These are phyloP conservation scores for Aspergillus terreus DNA, from an alignment of 2,329 filamentous ascomycete species.

Conservation along the genomic window DNA sequence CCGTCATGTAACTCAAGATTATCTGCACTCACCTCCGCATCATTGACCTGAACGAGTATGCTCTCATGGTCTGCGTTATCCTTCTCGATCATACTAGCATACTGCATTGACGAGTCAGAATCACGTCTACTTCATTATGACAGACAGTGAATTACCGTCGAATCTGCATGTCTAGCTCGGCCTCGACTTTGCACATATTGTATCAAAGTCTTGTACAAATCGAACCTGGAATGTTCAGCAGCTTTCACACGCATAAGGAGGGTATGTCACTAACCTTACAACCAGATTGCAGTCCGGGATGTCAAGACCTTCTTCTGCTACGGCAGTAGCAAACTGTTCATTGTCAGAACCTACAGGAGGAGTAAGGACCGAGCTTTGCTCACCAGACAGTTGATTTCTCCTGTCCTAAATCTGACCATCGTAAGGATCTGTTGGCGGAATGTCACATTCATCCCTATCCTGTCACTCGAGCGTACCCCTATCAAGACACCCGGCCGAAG, in stretches of 20 bases:
- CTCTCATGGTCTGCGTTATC: constrained; percentile 65
- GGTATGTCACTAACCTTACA: constrained; percentile 37
- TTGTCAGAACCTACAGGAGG: constrained; percentile 6
- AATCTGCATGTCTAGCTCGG: constrained; percentile 72
- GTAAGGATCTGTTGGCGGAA: constrained; percentile 71
- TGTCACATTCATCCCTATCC: constrained; percentile 60
- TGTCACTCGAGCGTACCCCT: constrained; percentile 51
- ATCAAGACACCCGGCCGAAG: constrained; percentile 63
- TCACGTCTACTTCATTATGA: neutral
- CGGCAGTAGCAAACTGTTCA: constrained; percentile 57
- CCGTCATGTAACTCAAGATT: neutral
- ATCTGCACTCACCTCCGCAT: constrained; percentile 42
- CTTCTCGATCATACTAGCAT: constrained; percentile 77
- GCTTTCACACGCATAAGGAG: neutral
- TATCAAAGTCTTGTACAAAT: constrained; percentile 84
- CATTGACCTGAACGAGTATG: constrained; percentile 47
- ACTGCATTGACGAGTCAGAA: constrained; percentile 36
- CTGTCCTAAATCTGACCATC: constrained; percentile 61
- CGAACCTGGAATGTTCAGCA: constrained; percentile 57
- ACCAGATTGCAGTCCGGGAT: constrained; percentile 66
- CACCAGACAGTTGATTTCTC: constrained; percentile 55
- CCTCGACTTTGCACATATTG: constrained; percentile 93
- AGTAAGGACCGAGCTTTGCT: constrained; percentile 6
- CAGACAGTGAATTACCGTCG: constrained; percentile 45
- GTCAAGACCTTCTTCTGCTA: constrained; percentile 64